Percentiles rank a stretch among this genome's conserved stretches.
Evolutionary conservation across 1,284 basidiomycete species (phyloP).

Genomic region (Boletus holoroseus): DNA sequence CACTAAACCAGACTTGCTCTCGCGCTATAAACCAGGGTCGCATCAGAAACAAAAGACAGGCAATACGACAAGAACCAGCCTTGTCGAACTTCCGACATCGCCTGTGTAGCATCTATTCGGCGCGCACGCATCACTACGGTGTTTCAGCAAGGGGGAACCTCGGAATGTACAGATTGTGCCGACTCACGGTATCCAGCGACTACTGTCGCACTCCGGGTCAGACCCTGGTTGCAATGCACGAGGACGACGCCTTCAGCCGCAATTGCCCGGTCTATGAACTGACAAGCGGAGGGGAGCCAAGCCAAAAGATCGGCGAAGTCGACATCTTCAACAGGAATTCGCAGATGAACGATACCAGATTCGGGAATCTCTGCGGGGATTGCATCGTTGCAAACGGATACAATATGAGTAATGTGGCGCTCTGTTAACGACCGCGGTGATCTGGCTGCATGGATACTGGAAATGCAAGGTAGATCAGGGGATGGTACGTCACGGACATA

Average conservation of each 20-base stretch:
- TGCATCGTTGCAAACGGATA: conserved; percentile 66
- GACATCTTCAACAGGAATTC: conserved; percentile 72
- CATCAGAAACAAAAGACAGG: conserved; percentile 6
- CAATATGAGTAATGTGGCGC: conserved; percentile 68
- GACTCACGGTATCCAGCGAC: conserved; percentile 75
- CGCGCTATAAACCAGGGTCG: conserved; percentile 43
- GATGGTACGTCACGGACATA: conserved; percentile 21
- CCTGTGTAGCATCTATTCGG: conserved; percentile 52
- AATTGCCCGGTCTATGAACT: conserved; percentile 75
- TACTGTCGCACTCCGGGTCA: conserved; percentile 76
- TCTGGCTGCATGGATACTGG: conserved; percentile 62
- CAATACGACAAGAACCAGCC: conserved; percentile 37
- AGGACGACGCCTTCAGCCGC: conserved; percentile 65
- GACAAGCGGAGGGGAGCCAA: conserved; percentile 68
- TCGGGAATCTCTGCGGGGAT: conserved; percentile 71
- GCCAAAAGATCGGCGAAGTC: conserved; percentile 81
- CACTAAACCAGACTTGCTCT: conserved; percentile 73
- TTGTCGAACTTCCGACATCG: conserved; percentile 56
- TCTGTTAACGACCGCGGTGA: conserved; percentile 70
- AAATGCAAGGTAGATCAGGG: conserved; percentile 25
- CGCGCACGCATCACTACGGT: conserved; percentile 67
- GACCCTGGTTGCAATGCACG: conserved; percentile 80
- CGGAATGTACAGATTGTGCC: background rate
- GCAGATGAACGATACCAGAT: conserved; percentile 64
- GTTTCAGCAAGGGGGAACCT: conserved; percentile 7